Evolutionary conservation across 2,329 filamentous ascomycete genomes (phyloP).

Genomic region (Alternaria sp.): DNA sequence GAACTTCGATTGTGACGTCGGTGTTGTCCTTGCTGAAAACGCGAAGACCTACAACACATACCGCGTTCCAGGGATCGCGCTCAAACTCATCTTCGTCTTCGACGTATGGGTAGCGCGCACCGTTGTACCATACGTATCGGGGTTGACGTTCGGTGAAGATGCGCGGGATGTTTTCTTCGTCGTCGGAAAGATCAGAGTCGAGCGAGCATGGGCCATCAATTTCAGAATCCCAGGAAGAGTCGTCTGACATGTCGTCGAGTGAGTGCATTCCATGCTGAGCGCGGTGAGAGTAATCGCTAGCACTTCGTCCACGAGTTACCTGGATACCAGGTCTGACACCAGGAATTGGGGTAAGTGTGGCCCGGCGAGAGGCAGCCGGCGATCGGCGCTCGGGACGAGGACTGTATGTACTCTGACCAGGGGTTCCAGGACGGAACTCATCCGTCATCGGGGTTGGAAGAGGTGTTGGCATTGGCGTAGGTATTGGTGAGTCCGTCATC

Average conservation of each 20-base stretch:
- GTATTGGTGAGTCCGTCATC: constrained; percentile 44
- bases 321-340: constrained; percentile 48
- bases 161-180: constrained; percentile 21
- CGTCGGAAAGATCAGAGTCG: constrained; percentile 36
- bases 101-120: constrained; percentile 34
- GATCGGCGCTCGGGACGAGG: constrained; percentile 43
- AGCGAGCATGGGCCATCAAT: constrained; percentile 49
- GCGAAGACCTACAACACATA: constrained; percentile 66
- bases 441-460: constrained; percentile 43
- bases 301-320: constrained; percentile 41
- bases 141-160: constrained; percentile 24
- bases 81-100: constrained; percentile 56
- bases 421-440: constrained; percentile 47
- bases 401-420: constrained; percentile 41
- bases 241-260: constrained; percentile 47
- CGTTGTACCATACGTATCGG: constrained; percentile 36
- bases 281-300: constrained; percentile 43
- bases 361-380: constrained; percentile 44
- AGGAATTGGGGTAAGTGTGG: constrained; percentile 51
- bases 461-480: constrained; percentile 36
- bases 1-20: constrained; percentile 61
- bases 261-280: constrained; percentile 43
- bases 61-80: constrained; percentile 67
- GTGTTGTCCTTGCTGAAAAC: constrained; percentile 64
- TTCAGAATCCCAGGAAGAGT: constrained; percentile 55